phyloP scores from a whole-genome alignment of 2,329 filamentous ascomycete genomes.

The Aspergillus sp. region DNA sequence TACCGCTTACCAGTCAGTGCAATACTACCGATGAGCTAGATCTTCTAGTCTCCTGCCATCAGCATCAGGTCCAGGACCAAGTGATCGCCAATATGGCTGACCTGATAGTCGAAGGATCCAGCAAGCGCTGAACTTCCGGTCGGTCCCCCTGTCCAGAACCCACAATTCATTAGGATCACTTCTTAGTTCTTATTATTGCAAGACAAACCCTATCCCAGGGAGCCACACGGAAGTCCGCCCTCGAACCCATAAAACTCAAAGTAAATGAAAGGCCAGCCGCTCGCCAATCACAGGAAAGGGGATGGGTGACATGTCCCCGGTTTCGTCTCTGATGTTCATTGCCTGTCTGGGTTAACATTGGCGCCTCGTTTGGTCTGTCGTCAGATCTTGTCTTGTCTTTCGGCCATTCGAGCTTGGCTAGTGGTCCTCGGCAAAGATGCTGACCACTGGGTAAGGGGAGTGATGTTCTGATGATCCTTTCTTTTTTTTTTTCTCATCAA shows the following conservation, averaged over 20 bases:
- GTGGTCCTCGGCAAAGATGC: too few relatives aligned
- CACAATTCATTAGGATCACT: not conserved
- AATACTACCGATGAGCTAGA: not conserved
- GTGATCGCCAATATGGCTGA: not conserved
- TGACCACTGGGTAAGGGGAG: too few relatives aligned
- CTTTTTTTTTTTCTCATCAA: too few relatives aligned
- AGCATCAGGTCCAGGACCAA: not conserved
- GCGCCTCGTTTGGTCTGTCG: not conserved
- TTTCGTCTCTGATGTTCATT: not conserved
- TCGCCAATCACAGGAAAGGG: not conserved
- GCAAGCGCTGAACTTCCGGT: not conserved
- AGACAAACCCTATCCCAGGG: not conserved
- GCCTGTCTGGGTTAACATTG: not conserved
- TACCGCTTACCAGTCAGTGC: not conserved
- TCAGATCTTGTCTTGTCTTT: too few relatives aligned
- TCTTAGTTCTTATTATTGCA: not conserved
- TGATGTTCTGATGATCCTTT: too few relatives aligned
- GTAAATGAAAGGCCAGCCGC: not conserved
- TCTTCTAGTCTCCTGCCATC: not conserved
- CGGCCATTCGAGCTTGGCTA: too few relatives aligned
- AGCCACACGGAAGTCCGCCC: not conserved
- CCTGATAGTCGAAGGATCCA: not conserved
- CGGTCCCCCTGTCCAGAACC: not conserved
- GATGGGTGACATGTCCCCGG: not conserved
- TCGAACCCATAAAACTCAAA: not conserved